Base-by-base conservation (phyloP, 441 rosid genomes). In the Viola pubescens region DNA sequence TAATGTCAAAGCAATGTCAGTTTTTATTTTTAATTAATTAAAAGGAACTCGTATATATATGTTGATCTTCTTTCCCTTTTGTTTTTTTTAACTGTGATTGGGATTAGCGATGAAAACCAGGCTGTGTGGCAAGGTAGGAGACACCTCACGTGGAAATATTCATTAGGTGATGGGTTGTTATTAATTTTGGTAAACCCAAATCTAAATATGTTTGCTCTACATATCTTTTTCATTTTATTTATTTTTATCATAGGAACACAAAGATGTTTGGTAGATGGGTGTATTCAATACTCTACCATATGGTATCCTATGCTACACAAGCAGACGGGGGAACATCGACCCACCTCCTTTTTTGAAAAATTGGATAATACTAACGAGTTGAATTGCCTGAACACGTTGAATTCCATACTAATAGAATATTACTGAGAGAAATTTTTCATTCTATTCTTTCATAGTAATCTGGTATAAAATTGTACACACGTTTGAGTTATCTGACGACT, bases 111-210 rank as follows among this genome's bases (percentile, higher is more conserved):
- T 56, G 73, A 60, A 65, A 66, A 37, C 48, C 63, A 68, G 52
- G 66, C 34, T 48, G 44, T 4, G 52, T 45, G 58, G 53, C 63
- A 9, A 48, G 37, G 50, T 7, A 13, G 49, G 63, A 62, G 79
- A 81, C 79, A 74, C 54, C 63, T 66, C 82, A 74, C 82, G 82
- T 76, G 85, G 66, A 70, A 78, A 71, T 77, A 75, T 72, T 67
- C 77, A 72, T 48, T n/a, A 12, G 16, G 52, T 43, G 26, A 52
- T 48, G 62, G 54, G 67, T 68, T 62, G 75, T 52, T 68, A 63
- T 62, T 16, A 16, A 16, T 16, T 16, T 71, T 52, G 79, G 71
- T 61, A 48, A 71, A 71, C 66, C 70, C 70, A 63, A 68, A 47
- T 67, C 66, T 12, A 42, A 37, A 37, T 26, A 48, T n/a, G 51